Percentiles rank a stretch among this genome's conserved stretches.
Evolutionary conservation across 352 stramenopile species (phyloP).

Genomic region (Globisporangium canariense): DNA sequence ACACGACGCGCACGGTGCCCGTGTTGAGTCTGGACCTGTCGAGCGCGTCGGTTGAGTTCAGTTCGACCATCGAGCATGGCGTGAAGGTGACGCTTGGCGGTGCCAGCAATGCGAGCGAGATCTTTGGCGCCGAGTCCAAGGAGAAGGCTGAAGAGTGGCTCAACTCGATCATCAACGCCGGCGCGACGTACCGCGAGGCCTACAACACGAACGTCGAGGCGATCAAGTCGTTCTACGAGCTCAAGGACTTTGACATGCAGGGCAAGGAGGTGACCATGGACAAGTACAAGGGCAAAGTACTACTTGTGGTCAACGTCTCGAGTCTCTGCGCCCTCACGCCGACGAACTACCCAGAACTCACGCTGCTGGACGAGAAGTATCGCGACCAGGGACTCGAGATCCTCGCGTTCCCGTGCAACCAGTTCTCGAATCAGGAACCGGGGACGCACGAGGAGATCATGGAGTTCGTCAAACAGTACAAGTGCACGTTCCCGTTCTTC

Average conservation of each 20-base stretch:
- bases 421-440: slow-evolving; percentile 51
- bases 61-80: neutral
- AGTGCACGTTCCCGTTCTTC: slow-evolving; percentile 46
- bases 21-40: neutral
- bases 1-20: neutral
- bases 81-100: neutral
- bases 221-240: slow-evolving; percentile 44
- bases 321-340: slow-evolving; percentile 46
- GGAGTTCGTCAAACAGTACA: slow-evolving; percentile 43
- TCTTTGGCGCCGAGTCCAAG: neutral
- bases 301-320: slow-evolving; percentile 21
- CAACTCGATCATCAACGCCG: slow-evolving; percentile 11
- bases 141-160: slow-evolving; percentile 12
- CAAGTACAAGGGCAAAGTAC: slow-evolving; percentile 1
- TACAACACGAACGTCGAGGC: slow-evolving; percentile 18
- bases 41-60: neutral
- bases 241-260: slow-evolving; percentile 42
- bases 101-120: neutral
- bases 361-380: slow-evolving; percentile 16
- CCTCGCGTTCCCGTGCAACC: slow-evolving; percentile 47
- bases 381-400: slow-evolving; percentile 33
- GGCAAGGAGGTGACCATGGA: slow-evolving; percentile 26
- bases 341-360: slow-evolving; percentile 26
- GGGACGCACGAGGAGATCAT: slow-evolving; percentile 43
- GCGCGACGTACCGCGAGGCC: slow-evolving; percentile 19